A percentile compares a stretch with the other conserved stretches of the same genome.
Conservation (phyloP, 768 basidiomycete genomes). For the Pholiota microspora region DNA sequence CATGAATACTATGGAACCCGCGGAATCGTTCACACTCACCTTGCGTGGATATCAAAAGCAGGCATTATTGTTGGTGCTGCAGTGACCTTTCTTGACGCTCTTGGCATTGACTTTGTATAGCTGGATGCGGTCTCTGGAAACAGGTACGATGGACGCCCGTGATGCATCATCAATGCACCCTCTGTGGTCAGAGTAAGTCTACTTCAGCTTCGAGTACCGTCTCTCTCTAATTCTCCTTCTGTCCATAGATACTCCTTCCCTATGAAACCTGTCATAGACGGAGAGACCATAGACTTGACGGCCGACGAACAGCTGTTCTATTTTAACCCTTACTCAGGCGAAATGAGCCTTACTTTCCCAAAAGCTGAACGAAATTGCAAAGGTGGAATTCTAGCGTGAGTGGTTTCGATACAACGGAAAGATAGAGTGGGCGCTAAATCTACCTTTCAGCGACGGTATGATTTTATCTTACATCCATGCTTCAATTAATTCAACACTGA, state of each 20-base stretch:
- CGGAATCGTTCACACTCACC: constrained; percentile 69
- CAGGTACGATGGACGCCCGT: constrained; percentile 66
- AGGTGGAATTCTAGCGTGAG: constrained; percentile 91
- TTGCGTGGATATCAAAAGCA: constrained; percentile 93
- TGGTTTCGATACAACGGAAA: neutral
- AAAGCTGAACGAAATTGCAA: constrained; percentile 71
- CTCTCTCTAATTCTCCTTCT: constrained; percentile 11
- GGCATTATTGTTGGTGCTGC: constrained; percentile 61
- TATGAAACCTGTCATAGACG: constrained; percentile 45
- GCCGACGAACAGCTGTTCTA: constrained; percentile 79
- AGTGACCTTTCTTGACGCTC: neutral
- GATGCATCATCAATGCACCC: constrained; percentile 83
- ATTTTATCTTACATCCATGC: constrained; percentile 7
- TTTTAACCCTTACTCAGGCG: constrained; percentile 90
- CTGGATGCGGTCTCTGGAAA: constrained; percentile 92
- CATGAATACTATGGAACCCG: constrained; percentile 81
- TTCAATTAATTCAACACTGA: too few species aligned
- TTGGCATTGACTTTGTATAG: constrained; percentile 31
- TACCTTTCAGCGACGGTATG: constrained; percentile 38
- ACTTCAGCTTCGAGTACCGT: constrained; percentile 2
- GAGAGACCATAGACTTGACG: constrained; percentile 73
- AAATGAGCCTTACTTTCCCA: constrained; percentile 83
- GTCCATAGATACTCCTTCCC: constrained; percentile 83
- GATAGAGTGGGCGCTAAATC: constrained; percentile 3
- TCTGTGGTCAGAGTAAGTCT: constrained; percentile 83